Percentiles rank a stretch among this genome's conserved stretches.
These are phyloP conservation scores for Henckelia pumila DNA, from an alignment of 257 asterid genomes.

Conservation along the genomic window DNA sequence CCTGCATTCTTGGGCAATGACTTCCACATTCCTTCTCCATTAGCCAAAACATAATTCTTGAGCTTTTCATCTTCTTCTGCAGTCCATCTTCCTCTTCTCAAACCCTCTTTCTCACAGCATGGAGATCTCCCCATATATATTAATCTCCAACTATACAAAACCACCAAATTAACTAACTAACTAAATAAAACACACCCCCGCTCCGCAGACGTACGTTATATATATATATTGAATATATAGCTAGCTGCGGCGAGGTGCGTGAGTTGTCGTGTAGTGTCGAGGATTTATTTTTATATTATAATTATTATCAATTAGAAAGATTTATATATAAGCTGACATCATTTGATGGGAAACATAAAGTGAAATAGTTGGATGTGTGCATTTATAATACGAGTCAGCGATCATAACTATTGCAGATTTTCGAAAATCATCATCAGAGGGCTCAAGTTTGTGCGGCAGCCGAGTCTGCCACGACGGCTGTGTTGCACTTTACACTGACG, in stretches of 20 bases:
- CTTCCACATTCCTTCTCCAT: neutral
- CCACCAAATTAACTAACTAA: neutral
- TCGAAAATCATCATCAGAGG: too few relatives aligned
- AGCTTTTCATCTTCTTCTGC: neutral
- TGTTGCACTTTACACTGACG: constrained; percentile 33
- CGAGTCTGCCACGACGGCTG: constrained; percentile 49
- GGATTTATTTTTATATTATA: too few relatives aligned
- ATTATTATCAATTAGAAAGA: too few relatives aligned
- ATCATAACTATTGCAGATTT: neutral
- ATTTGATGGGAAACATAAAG: too few relatives aligned
- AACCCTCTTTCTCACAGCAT: neutral
- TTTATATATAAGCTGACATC: too few relatives aligned
- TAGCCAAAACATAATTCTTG: neutral
- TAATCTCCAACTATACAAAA: too few relatives aligned
- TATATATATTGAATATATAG: too few relatives aligned
- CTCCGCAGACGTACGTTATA: neutral
- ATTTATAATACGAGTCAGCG: neutral
- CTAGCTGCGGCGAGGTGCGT: neutral
- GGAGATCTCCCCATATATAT: neutral
- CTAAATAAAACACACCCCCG: too few relatives aligned
- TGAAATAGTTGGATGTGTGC: neutral
- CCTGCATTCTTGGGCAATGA: neutral
- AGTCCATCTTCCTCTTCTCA: neutral
- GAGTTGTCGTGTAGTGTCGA: neutral
- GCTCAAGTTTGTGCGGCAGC: constrained; percentile 25